Evolutionary conservation across 2,329 filamentous ascomycete genomes (phyloP).

Genomic region (Talaromyces sp.): DNA sequence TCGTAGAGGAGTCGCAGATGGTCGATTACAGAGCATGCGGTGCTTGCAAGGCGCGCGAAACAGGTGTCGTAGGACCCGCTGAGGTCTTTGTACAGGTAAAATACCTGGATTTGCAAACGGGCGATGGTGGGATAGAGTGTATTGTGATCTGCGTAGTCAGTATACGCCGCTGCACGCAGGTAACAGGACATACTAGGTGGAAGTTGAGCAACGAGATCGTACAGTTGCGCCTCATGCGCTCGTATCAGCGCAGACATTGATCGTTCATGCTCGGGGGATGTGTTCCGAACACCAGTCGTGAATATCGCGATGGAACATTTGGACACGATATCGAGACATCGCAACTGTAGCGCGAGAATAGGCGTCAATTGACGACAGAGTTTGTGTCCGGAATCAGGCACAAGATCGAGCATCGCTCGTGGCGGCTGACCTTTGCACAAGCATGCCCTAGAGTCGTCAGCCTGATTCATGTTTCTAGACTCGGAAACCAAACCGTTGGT

Average conservation of each 20-base stretch:
- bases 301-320: conserved; percentile 35
- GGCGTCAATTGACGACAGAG: conserved; percentile 35
- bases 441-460: conserved; percentile 29
- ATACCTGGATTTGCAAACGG: conserved; percentile 34
- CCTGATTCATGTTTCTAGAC: no score
- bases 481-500: conserved; percentile 33
- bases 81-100: conserved; percentile 36
- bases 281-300: conserved; percentile 38
- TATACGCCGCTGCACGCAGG: neutral
- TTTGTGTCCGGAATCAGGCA: conserved; percentile 34
- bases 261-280: conserved; percentile 38
- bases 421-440: conserved; percentile 38
- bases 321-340: conserved; percentile 35
- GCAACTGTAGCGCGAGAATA: conserved; percentile 35
- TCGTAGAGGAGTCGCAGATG: conserved; percentile 26
- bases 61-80: conserved; percentile 27
- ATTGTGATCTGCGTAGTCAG: conserved; percentile 28
- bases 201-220: conserved; percentile 35
- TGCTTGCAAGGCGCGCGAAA: conserved; percentile 26
- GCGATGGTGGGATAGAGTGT: conserved; percentile 29
- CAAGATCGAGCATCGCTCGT: conserved; percentile 32
- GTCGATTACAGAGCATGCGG: conserved; percentile 32
- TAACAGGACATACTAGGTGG: conserved; percentile 27
- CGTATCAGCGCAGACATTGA: conserved; percentile 36
- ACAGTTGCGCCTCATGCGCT: conserved; percentile 34